These are phyloP conservation scores for Aegle marmelos DNA, from an alignment of 345 rosid species.

Conservation along the genomic window DNA sequence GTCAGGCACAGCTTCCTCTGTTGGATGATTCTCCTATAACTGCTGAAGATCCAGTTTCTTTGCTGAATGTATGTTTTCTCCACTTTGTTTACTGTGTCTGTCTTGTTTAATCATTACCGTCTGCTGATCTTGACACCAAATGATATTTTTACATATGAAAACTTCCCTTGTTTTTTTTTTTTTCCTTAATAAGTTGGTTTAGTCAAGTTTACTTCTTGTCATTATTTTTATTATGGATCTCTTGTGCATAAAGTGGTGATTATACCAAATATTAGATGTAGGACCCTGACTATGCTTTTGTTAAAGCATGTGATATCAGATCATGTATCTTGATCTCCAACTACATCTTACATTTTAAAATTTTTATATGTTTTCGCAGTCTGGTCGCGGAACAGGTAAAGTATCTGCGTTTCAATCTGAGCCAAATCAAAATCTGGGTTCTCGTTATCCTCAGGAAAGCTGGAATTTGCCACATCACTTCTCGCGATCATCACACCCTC, in stretches of 20 bases:
- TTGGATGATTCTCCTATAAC: slow-evolving; percentile 34
- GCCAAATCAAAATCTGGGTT: slow-evolving; percentile 27
- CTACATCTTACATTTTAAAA: slow-evolving; percentile 3
- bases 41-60: slow-evolving; percentile 33
- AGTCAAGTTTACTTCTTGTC: background rate
- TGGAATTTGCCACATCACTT: slow-evolving; percentile 40
- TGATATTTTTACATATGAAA: background rate
- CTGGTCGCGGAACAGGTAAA: slow-evolving; percentile 35
- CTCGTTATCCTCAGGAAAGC: slow-evolving; percentile 42
- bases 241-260: background rate
- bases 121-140: background rate
- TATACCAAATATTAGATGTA: background rate
- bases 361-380: slow-evolving; percentile 35
- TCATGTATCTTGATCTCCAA: background rate
- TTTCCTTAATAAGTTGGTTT: background rate
- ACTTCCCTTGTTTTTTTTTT: background rate
- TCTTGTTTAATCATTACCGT: background rate
- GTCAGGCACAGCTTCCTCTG: slow-evolving; percentile 37
- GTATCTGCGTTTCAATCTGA: slow-evolving; percentile 29
- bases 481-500: slow-evolving; percentile 39
- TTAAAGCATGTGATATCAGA: background rate
- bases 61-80: slow-evolving; percentile 38
- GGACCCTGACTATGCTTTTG: background rate
- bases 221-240: background rate
- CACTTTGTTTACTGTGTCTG: slow-evolving; percentile 1